Percentiles rank a stretch among this genome's conserved stretches.
These are phyloP conservation scores for Xylaria sp. DNA, from an alignment of 2,329 filamentous ascomycete genomes.

Conservation along the genomic window DNA sequence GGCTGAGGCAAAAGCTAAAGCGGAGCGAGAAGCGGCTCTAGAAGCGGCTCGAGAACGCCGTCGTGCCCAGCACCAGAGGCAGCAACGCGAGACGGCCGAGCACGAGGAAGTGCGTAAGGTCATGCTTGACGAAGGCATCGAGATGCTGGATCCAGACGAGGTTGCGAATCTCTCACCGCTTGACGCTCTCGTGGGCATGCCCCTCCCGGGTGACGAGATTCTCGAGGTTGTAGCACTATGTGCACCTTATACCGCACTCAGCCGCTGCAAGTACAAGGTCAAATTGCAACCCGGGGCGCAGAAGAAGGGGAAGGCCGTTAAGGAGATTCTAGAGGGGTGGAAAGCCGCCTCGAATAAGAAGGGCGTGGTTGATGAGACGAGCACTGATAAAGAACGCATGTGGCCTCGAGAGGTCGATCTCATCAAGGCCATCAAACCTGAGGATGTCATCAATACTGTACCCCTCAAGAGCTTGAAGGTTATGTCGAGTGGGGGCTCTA, in stretches of 20 bases:
- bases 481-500: constrained; percentile 73
- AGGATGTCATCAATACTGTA: constrained; percentile 83
- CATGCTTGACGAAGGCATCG: constrained; percentile 69
- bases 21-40: constrained; percentile 75
- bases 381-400: constrained; percentile 76
- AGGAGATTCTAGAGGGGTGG: constrained; percentile 89
- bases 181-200: constrained; percentile 80
- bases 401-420: constrained; percentile 90
- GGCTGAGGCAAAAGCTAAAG: constrained; percentile 75
- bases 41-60: constrained; percentile 79
- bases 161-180: constrained; percentile 66
- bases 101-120: constrained; percentile 76
- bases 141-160: constrained; percentile 69
- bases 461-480: constrained; percentile 84
- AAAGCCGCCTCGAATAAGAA: constrained; percentile 70
- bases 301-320: constrained; percentile 95
- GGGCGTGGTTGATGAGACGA: constrained; percentile 69
- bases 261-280: constrained; percentile 87
- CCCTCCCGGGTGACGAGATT: constrained; percentile 84
- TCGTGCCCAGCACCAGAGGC: constrained; percentile 80
- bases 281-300: constrained; percentile 90
- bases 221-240: constrained; percentile 73
- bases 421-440: constrained; percentile 81
- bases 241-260: constrained; percentile 72
- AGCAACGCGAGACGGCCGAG: constrained; percentile 79